Evolutionary conservation across 805 yeast genomes (phyloP).

Genomic region (Lipomyces oligophaga): DNA sequence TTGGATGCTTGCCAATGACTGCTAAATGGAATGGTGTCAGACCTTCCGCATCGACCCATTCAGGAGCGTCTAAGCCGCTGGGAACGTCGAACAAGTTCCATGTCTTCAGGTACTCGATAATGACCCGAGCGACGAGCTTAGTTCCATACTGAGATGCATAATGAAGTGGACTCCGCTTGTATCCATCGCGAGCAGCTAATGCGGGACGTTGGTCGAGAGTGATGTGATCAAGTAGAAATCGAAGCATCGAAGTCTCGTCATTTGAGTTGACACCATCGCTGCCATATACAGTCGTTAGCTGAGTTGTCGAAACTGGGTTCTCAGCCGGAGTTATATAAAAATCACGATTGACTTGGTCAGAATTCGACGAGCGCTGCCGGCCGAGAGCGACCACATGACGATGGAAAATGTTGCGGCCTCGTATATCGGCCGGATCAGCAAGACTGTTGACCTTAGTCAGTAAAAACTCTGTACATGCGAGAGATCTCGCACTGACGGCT

Average conservation of each 20-base stretch:
- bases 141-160: constrained; percentile 86
- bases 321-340: constrained; percentile 45
- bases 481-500: constrained; percentile 55
- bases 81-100: constrained; percentile 46
- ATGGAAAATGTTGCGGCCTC: constrained; percentile 80
- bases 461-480: constrained; percentile 54
- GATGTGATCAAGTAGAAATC: constrained; percentile 54
- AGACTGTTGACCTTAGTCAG: constrained; percentile 50
- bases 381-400: constrained; percentile 78
- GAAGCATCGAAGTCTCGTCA: constrained; percentile 56
- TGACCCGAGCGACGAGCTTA: constrained; percentile 53
- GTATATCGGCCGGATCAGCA: constrained; percentile 66
- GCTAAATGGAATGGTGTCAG: constrained; percentile 81
- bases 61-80: constrained; percentile 30
- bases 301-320: constrained; percentile 48
- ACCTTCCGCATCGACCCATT: constrained; percentile 59
- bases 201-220: constrained; percentile 52
- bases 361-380: constrained; percentile 19
- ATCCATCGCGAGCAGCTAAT: constrained; percentile 66
- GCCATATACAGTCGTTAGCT: constrained; percentile 54
- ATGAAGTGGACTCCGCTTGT: constrained; percentile 81
- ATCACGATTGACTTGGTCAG: constrained; percentile 13
- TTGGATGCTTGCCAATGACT: constrained; percentile 76
- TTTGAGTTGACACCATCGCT: constrained; percentile 60
- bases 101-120: constrained; percentile 52